Evolutionary conservation across 2,329 filamentous ascomycete genomes (phyloP), one percentile per base, ranked within the genome.

Genomic region (Penicillium oxalicum): DNA sequence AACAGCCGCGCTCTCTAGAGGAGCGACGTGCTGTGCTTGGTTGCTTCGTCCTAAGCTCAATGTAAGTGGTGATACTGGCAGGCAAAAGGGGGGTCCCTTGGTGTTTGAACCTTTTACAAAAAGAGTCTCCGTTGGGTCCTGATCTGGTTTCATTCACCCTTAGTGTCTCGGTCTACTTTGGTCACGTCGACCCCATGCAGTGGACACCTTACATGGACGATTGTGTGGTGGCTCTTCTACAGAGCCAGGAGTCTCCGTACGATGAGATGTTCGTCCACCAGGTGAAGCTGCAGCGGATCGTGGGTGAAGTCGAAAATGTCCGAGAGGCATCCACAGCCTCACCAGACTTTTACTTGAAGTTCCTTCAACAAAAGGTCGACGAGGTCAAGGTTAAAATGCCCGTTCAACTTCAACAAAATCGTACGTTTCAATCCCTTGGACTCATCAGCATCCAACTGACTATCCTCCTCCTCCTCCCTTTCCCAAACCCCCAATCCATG

Each of bases 151-250:
- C 18, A 18, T 18, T 18, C 18, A 18, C 32, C n/a, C 13, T 13
- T 28, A 77, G 74, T 28, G 61, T 69, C 44, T 62, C 71, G 4
- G 64, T 64, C 1, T 75, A 72, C 45, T 65, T 78, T 11, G 73
- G 72, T 25, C 73, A 74, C 40, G 69, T 74, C 43, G 78, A 82
- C 45, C 53, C 72, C 0, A 67, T 84, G 38, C 71, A 68, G 1
- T 86, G 81, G 81, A 82, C 76, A 0, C 55, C 74, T 0, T 74
- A 81, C 44, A 75, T 84, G 68, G 79, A 82, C 24, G 78, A 82
- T 18, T 78, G 74, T 27, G 66, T 84, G 1, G 62, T 71, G 5
- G 53, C 70, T 1, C 61, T 85, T 0, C 67, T 70, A 6, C 65
- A 71, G 24, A 63, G 70, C 1, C 69, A 68, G 3, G 77, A 82